phyloP scores from a whole-genome alignment of 1,139 yeast genomes.

The Debaryomyces sp. region DNA sequence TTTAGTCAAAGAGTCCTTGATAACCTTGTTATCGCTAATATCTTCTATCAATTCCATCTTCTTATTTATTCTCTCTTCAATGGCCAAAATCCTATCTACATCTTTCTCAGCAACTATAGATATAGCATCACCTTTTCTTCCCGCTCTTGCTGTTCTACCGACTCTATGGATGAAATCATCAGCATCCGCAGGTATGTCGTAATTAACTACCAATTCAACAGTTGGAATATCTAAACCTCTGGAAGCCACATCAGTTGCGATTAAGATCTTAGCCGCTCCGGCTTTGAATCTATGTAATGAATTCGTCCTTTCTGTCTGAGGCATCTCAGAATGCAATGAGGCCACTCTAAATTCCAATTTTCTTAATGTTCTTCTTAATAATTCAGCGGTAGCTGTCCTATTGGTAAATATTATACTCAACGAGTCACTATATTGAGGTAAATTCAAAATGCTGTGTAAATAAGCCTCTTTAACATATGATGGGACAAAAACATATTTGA shows the following conservation, averaged over 20 bases:
- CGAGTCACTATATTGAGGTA: constrained; percentile 62
- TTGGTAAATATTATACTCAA: constrained; percentile 89
- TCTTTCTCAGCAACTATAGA: constrained; percentile 86
- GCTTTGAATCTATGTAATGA: constrained; percentile 92
- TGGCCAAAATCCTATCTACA: constrained; percentile 76
- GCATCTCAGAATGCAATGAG: constrained; percentile 92
- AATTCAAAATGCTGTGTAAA: constrained; percentile 65
- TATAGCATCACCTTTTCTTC: constrained; percentile 58
- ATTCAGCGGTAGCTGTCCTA: constrained; percentile 87
- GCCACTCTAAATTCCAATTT: constrained; percentile 79
- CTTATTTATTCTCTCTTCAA: constrained; percentile 79
- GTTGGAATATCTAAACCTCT: constrained; percentile 97
- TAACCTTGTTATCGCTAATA: constrained; percentile 74
- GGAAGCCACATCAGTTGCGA: constrained; percentile 96
- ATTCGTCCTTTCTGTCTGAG: constrained; percentile 87
- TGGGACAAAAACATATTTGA: constrained; percentile 64
- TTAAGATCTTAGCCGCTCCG: constrained; percentile 86
- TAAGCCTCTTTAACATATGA: constrained; percentile 91
- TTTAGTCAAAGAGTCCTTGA: constrained; percentile 65
- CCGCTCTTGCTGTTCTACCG: constrained; percentile 99
- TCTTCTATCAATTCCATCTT: constrained; percentile 75
- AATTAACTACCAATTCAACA: constrained; percentile 87
- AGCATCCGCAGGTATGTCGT: constrained; percentile 93
- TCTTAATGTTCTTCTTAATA: constrained; percentile 73
- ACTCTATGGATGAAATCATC: constrained; percentile 96